Evolutionary conservation across 2,329 filamentous ascomycete genomes (phyloP).

Genomic region (Pestalotiopsis sp.): DNA sequence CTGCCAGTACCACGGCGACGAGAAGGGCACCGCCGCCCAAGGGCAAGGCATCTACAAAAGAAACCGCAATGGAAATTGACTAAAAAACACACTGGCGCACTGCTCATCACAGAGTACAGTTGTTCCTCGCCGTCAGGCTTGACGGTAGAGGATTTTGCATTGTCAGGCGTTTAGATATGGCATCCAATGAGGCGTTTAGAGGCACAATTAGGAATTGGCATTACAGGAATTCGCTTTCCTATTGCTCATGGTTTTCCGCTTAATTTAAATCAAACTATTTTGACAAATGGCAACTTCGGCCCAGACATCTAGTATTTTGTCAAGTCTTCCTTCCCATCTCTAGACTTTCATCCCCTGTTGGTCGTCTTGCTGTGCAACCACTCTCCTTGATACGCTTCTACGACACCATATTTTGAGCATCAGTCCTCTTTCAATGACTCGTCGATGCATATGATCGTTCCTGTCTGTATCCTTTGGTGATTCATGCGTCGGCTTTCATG

Average conservation of each 20-base stretch:
- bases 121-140: not conserved
- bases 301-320: too few species aligned
- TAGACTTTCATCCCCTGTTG: too few species aligned
- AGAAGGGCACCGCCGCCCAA: not conserved
- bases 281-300: not conserved
- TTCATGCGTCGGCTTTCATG: too few species aligned
- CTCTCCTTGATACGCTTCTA: too few species aligned
- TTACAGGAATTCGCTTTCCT: not conserved
- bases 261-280: not conserved
- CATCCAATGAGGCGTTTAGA: not conserved
- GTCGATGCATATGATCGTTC: too few species aligned
- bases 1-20: not conserved
- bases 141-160: not conserved
- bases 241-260: not conserved
- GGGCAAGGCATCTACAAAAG: constrained; percentile 6
- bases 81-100: not conserved
- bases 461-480: too few species aligned
- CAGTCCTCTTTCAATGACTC: too few species aligned
- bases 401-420: too few species aligned
- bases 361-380: too few species aligned
- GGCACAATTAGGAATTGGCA: not conserved
- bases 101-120: not conserved
- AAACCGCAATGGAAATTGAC: constrained; percentile 5
- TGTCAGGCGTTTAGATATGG: constrained; percentile 1
- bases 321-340: too few species aligned